Percentiles rank a stretch among this genome's conserved stretches.
phyloP scores from a whole-genome alignment of 495 filamentous ascomycete species.

The Penicillium cataractarum region DNA sequence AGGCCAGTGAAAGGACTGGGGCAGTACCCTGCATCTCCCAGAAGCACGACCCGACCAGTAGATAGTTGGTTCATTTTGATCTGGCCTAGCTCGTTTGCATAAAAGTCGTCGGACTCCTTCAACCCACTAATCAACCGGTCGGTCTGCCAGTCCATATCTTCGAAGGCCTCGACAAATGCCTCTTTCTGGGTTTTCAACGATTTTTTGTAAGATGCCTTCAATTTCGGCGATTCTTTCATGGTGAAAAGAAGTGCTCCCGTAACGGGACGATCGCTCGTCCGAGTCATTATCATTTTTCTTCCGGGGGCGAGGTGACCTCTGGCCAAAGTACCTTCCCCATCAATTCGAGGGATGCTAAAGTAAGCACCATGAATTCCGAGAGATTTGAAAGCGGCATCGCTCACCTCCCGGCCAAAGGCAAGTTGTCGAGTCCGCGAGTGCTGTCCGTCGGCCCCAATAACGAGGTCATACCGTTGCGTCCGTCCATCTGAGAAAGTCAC shows the following conservation, averaged over 20 bases:
- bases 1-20: slow-evolving; percentile 51
- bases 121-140: slow-evolving; percentile 44
- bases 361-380: slow-evolving; percentile 38
- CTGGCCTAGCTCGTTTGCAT: slow-evolving; percentile 41
- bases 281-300: slow-evolving; percentile 8
- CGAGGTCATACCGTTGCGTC: slow-evolving; percentile 45
- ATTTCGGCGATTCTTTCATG: slow-evolving; percentile 35
- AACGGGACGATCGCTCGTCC: slow-evolving; percentile 3
- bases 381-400: slow-evolving; percentile 28
- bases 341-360: slow-evolving; percentile 40
- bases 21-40: slow-evolving; percentile 61
- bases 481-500: slow-evolving; percentile 44
- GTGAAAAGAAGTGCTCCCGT: slow-evolving; percentile 12
- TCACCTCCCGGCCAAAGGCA: slow-evolving; percentile 9
- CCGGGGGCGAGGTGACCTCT: slow-evolving; percentile 36
- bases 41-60: slow-evolving; percentile 48
- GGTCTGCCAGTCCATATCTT: slow-evolving; percentile 49
- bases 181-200: slow-evolving; percentile 38
- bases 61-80: slow-evolving; percentile 50
- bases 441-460: slow-evolving; percentile 55
- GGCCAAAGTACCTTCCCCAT: slow-evolving; percentile 38
- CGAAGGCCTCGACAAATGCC: slow-evolving; percentile 41
- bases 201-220: slow-evolving; percentile 32
- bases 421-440: slow-evolving; percentile 48
- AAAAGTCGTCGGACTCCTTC: slow-evolving; percentile 50